Percentiles rank a stretch among this genome's conserved stretches.
Evolutionary conservation across 2,329 filamentous ascomycete genomes (phyloP).

Genomic region (Sphaerulina vaccinii): DNA sequence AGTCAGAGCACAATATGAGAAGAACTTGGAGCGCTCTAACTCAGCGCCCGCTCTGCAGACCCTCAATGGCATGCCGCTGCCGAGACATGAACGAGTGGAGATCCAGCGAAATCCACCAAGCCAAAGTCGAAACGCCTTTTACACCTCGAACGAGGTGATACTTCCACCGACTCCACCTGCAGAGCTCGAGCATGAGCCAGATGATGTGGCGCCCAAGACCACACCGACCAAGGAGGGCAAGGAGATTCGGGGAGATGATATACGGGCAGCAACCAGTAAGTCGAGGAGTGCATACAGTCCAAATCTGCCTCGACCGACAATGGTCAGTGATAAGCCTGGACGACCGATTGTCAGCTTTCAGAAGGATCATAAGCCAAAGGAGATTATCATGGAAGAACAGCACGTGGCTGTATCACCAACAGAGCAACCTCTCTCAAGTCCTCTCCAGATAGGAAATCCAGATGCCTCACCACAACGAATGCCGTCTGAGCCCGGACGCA

Average conservation of each 20-base stretch:
- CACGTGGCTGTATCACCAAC: conserved; percentile 28
- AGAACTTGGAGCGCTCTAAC: conserved; percentile 43
- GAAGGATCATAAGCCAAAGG: conserved; percentile 72
- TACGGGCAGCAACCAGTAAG: conserved; percentile 87
- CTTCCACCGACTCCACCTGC: conserved; percentile 38
- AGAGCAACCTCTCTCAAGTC: background rate
- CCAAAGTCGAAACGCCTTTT: conserved; percentile 77
- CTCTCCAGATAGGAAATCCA: conserved; percentile 9
- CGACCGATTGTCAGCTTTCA: conserved; percentile 98
- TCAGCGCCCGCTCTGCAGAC: conserved; percentile 44
- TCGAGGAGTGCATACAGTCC: conserved; percentile 79
- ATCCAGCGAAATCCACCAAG: conserved; percentile 81
- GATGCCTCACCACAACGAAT: conserved; percentile 2
- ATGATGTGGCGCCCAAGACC: conserved; percentile 39
- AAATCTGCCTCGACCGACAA: conserved; percentile 82
- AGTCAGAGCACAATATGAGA: conserved; percentile 55
- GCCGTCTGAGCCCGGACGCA: conserved; percentile 2
- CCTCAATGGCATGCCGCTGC: conserved; percentile 23
- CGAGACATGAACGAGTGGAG: conserved; percentile 57
- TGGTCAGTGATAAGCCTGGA: conserved; percentile 85
- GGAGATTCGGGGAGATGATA: conserved; percentile 63
- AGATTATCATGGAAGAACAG: conserved; percentile 66
- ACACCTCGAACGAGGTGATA: conserved; percentile 64
- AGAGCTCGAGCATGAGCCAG: conserved; percentile 37
- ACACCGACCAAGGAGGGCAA: conserved; percentile 54